Base-by-base conservation (phyloP, 768 basidiomycete genomes). In the Agaricus subrufescens region DNA sequence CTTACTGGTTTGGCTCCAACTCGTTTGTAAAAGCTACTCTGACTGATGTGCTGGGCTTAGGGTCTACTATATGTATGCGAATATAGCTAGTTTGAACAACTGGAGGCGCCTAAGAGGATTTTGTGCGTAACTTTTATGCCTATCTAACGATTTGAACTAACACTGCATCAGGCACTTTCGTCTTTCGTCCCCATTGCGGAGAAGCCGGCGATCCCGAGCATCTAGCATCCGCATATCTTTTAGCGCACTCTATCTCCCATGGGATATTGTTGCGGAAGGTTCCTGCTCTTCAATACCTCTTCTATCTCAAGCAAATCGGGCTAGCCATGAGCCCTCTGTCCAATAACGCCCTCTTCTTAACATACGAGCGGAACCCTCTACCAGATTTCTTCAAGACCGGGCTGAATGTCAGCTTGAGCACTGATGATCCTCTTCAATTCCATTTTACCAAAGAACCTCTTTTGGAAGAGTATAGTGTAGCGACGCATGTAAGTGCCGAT, bases 171-270 rank as follows among this genome's bases (percentile, higher is more conserved):
- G 96, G 89, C 67, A 98, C 97, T 0, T 95, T 99, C 67, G 95
- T 98, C 42, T 83, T 99, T 58, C 87, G 97, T 31, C 97, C 97
- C 0, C 97, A 99, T 69, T 90, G 89, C 31, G 97, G 97, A 50
- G 97, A 99, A 77, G 97, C 97, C 0, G 97, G 97, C 29, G 97
- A 99, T 67, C 91, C 97, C 0, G 97, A 98, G 68, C 97, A 99
- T 68, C 81, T 99, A 10, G 91, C 95, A 0, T 93, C 97, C 2
- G 91, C 96, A 2, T 99, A 94, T 82, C 79, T 99, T 25, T 94
- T 94, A 1, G 89, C 95, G 2, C 96, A 98, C 66, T 98, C 95
- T 1, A 98, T 99, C 66, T 98, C 97, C 9, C 97, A 99, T 65
- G 97, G 97, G n/a, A 99, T 99, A 69, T 77, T 98, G 19, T 81